A percentile compares a stretch with the other conserved stretches of the same genome.
phyloP scores from a whole-genome alignment of 805 yeast species.

The Metschnikowia lunata region DNA sequence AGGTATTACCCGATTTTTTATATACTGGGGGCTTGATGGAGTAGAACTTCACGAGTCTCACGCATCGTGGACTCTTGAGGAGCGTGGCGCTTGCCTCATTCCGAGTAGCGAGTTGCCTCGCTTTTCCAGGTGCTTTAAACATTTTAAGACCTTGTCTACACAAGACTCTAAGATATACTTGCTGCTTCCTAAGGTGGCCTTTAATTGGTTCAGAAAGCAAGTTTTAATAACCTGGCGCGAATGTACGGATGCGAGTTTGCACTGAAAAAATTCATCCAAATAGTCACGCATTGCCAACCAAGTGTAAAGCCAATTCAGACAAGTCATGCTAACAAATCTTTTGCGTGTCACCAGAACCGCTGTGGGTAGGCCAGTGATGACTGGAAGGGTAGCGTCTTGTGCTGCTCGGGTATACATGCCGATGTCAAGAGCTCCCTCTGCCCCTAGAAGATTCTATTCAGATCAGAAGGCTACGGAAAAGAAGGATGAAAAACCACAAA shows the following conservation, averaged over 20 bases:
- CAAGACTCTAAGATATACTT: too few species aligned
- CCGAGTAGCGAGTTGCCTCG: too few species aligned
- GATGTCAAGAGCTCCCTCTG: background rate
- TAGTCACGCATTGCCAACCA: background rate
- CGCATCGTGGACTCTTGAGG: background rate
- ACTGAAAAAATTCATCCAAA: slow-evolving; percentile 4
- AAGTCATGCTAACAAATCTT: slow-evolving; percentile 8
- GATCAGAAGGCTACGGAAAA: slow-evolving; percentile 14
- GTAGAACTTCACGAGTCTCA: slow-evolving; percentile 1
- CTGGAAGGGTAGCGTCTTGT: background rate
- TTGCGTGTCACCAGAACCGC: slow-evolving; percentile 11
- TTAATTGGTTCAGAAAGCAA: too few species aligned
- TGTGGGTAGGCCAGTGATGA: background rate
- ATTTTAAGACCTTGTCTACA: too few species aligned
- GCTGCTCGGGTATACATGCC: background rate
- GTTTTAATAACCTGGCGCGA: slow-evolving; percentile 1
- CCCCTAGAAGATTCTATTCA: slow-evolving; percentile 11
- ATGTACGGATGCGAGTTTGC: slow-evolving; percentile 8
- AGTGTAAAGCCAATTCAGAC: background rate
- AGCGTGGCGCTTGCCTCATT: too few species aligned
- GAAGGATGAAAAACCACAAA: slow-evolving; percentile 29
- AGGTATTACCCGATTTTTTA: slow-evolving; percentile 8
- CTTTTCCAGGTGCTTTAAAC: too few species aligned
- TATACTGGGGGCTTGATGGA: slow-evolving; percentile 12
- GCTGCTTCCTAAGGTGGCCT: too few species aligned